These are phyloP conservation scores for Danielia reshetovae DNA, from an alignment of 805 yeast species.

Conservation along the genomic window DNA sequence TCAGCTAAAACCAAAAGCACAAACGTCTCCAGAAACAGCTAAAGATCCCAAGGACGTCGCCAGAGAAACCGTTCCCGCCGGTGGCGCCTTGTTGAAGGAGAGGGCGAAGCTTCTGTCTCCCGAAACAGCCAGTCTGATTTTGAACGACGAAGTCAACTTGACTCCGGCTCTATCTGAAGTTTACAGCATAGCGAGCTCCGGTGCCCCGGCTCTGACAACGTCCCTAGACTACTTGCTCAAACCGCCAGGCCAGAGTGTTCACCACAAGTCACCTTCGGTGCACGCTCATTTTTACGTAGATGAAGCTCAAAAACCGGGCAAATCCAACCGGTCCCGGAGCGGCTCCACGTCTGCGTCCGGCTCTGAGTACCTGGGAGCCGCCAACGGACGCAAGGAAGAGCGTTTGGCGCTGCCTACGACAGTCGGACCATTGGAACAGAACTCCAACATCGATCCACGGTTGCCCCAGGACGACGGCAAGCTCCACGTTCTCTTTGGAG, in stretches of 20 bases:
- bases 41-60: constrained; percentile 3
- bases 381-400: constrained; percentile 11
- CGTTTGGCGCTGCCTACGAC: constrained; percentile 15
- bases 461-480: constrained; percentile 60
- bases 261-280: constrained; percentile 56
- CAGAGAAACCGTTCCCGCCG: constrained; percentile 40
- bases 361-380: constrained; percentile 19
- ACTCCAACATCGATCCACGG: constrained; percentile 55
- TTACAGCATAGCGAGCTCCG: not conserved
- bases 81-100: constrained; percentile 41
- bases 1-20: not conserved
- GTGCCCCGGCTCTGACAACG: not conserved
- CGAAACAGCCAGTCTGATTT: no score
- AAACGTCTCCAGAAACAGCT: not conserved
- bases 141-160: not conserved
- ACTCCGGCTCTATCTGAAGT: not conserved
- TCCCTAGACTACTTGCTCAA: constrained; percentile 22
- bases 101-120: no score
- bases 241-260: constrained; percentile 33
- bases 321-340: constrained; percentile 34
- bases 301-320: constrained; percentile 54
- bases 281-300: constrained; percentile 79
- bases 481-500: constrained; percentile 52
- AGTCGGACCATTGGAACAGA: constrained; percentile 29
- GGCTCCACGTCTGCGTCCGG: constrained; percentile 31